Percentiles rank a stretch among this genome's conserved stretches.
Conservation (phyloP, 2,329 filamentous ascomycete species). For the Aspergillus caelatus region DNA sequence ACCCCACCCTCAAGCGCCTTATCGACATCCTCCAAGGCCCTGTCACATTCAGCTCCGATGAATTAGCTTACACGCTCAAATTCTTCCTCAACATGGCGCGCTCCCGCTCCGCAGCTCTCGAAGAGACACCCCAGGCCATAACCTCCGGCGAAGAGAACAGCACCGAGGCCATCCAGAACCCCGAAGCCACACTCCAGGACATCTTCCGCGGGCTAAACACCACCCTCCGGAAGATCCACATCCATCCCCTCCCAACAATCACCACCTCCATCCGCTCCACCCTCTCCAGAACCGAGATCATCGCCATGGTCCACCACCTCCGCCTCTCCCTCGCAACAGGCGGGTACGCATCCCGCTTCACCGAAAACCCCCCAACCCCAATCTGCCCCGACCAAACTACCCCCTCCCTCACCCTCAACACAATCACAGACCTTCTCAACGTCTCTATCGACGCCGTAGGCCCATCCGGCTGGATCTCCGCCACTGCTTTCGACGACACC, state of each 20-base stretch:
- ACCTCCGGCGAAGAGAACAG: conserved; percentile 31
- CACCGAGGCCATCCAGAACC: conserved; percentile 16
- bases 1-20: conserved; percentile 42
- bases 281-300: conserved; percentile 42
- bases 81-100: conserved; percentile 44
- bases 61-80: conserved; percentile 44
- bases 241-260: conserved; percentile 33
- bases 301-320: conserved; percentile 46
- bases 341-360: conserved; percentile 47
- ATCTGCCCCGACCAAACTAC: conserved; percentile 38
- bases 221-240: conserved; percentile 40
- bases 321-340: conserved; percentile 47
- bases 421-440: conserved; percentile 46
- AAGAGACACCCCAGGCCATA: conserved; percentile 34
- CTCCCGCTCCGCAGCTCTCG: conserved; percentile 34
- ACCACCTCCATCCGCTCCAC: conserved; percentile 41
- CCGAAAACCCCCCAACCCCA: conserved; percentile 41
- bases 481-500: conserved; percentile 35
- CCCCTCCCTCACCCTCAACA: conserved; percentile 40
- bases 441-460: conserved; percentile 52
- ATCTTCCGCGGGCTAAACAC: conserved; percentile 44
- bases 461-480: conserved; percentile 51
- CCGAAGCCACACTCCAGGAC: conserved; percentile 30
- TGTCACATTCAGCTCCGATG: conserved; percentile 38
- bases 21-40: conserved; percentile 40